Base-by-base conservation (phyloP, 106 monocot species). In the Amphibolis antarctica region DNA sequence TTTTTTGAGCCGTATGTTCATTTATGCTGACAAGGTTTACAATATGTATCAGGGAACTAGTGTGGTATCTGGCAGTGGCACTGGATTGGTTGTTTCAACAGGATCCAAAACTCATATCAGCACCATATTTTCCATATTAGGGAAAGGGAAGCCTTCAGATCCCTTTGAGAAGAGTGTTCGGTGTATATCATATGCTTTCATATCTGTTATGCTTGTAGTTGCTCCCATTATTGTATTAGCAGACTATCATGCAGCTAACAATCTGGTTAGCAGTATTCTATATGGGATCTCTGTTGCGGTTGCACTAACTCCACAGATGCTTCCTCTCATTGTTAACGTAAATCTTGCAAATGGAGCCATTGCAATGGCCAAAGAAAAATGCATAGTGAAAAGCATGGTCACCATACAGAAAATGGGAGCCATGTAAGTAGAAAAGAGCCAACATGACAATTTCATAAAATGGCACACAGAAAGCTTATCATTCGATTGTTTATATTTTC, bases 331-430 rank as follows among this genome's bases (percentile, higher is more conserved):
- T 53, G 80, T 80, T 12, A 80, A 67, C 46, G 72, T 68, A 57
- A 76, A 62, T 68, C 80, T 80, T 36, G 80, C 80, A n/a, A 80
- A 67, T 53, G 80, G 80, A n/a, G 72, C 76, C 44, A 62, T 76
- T 52, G 46, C 66, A 45, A 76, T 80, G 80, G 76, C 76, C n/a
- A 64, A 27, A 65, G 59, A 64, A 26, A 76, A 66, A 60, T 76
- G 76, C 76, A 72, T 80, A 55, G 72, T 80, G 12, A 80, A 80
- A 68, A 71, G 76, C 31, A 44, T 72, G 49, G 66, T 61, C 13
- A 46, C 75, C 53, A 80, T 80, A 44, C 75, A 71, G 29, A 65
- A 76, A 47, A 76, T 80, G 76, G 80, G 76, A 59, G 71, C 71
- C 51, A 76, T 80, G 80, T 36, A 36, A 36, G 36, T 36, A 36